Evolutionary conservation across 345 rosid species (phyloP).

Genomic region (Populus ilicifolia): DNA sequence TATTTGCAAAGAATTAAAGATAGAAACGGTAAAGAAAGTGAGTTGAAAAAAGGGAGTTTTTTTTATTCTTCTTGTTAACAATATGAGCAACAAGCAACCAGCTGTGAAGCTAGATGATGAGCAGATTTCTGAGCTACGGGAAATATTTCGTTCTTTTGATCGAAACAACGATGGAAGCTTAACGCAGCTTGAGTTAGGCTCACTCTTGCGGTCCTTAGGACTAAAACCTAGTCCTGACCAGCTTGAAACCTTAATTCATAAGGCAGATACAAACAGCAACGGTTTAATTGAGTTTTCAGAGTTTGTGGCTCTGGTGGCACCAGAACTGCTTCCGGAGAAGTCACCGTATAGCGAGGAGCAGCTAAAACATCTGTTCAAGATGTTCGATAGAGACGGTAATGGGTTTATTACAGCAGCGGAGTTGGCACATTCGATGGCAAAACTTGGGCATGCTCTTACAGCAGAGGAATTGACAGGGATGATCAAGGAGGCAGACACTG

Average conservation of each 20-base stretch:
- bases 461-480: conserved; percentile 82
- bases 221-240: conserved; percentile 73
- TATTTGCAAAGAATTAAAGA: background rate
- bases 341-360: conserved; percentile 69
- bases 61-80: background rate
- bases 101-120: conserved; percentile 58
- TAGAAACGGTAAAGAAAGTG: background rate
- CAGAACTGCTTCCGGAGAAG: conserved; percentile 59
- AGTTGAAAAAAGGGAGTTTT: background rate
- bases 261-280: conserved; percentile 76
- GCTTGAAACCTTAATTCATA: conserved; percentile 59
- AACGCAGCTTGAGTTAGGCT: conserved; percentile 83
- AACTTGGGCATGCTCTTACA: conserved; percentile 41
- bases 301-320: conserved; percentile 69
- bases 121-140: conserved; percentile 71
- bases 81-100: conserved; percentile 3
- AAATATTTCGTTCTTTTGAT: conserved; percentile 81
- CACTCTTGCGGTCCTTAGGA: conserved; percentile 73
- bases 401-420: conserved; percentile 47
- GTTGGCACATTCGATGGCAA: conserved; percentile 45
- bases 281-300: conserved; percentile 88
- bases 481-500: conserved; percentile 92
- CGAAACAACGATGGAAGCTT: conserved; percentile 82
- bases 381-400: conserved; percentile 46
- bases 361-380: conserved; percentile 34